Evolutionary conservation across 2,329 filamentous ascomycete species (phyloP), one percentile per base, ranked within the genome.

Genomic region (Sporothrix luriei): DNA sequence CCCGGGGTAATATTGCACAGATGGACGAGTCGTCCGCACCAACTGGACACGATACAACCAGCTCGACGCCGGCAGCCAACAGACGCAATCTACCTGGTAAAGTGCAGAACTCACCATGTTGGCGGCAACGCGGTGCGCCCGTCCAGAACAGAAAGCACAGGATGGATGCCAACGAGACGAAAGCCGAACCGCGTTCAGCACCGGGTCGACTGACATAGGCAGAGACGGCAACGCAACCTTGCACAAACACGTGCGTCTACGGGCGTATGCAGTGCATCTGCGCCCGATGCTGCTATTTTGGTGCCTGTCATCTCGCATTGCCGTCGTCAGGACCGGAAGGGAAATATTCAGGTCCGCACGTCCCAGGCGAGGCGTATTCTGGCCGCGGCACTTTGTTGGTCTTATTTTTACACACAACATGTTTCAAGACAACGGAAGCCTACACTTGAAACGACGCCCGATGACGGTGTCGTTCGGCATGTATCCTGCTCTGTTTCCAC

Each of bases 221-320:
- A 33, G 33, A 33, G 6, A 33, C 33, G 33, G 5, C 1, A 33
- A 7, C 29, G 19, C 51, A 24, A 54, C 51, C 13, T 29, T 54
- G 51, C 51, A 26, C 51, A 54, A 6, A 54, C 4, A 0, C 21
- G 14, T 10, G 26, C 19, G 16, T 4, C 55, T 61, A 61, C 55
- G 55, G 33, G 10, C 55, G 33, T 59, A 59, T 59, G 33, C 11
- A 4, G 13, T 33, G 29, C 10, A 40, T 40, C 54, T 57, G 26
- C 29, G 54, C 54, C 55, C 55, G 55, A 59, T 40, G 29, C 51
- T 54, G 51, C 55, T 59, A 59, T 59, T 59, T 59, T 40, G 55
- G 55, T 26, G 13, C 3, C 14, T 19, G 3, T 48, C 14, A 48
- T 48, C 13, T 48, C 13, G 19, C 13, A 1, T 33, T 33, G 29